A percentile compares a stretch with the other conserved stretches of the same genome.
phyloP scores from a whole-genome alignment of 2,329 filamentous ascomycete genomes.

The Fusarium udum region DNA sequence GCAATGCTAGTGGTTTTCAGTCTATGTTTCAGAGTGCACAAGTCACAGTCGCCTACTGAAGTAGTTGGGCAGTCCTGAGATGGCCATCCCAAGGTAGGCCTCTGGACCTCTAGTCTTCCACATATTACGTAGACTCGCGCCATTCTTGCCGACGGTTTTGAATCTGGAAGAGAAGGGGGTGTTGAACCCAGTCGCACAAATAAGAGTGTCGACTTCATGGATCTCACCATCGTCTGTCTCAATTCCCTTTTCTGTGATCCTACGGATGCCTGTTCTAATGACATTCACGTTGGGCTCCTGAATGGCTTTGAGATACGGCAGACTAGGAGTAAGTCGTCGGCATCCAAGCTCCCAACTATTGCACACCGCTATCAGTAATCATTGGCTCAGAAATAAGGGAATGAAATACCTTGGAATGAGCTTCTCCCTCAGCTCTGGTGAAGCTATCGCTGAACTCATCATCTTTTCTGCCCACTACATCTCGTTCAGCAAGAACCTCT shows the following conservation, averaged over 20 bases:
- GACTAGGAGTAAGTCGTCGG: not conserved
- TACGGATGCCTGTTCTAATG: not conserved
- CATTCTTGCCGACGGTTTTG: not conserved
- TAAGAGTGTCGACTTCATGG: not conserved
- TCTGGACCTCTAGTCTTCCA: conserved; percentile 5
- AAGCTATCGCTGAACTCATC: not conserved
- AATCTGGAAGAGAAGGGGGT: not conserved
- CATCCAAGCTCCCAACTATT: not conserved
- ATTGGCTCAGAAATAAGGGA: rapidly evolving
- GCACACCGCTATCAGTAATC: not conserved
- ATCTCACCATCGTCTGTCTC: not conserved
- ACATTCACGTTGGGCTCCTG: not conserved
- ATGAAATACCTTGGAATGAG: not conserved
- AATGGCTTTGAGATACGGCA: not conserved
- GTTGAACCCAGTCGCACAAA: conserved; percentile 2
- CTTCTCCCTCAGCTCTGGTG: not conserved
- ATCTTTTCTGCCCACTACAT: not conserved
- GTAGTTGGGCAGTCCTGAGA: not conserved
- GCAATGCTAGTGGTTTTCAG: not conserved
- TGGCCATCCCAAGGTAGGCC: not conserved
- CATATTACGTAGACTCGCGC: not conserved
- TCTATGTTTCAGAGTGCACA: rapidly evolving
- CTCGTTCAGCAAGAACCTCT: rapidly evolving
- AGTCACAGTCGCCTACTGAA: not conserved
- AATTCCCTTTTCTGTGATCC: not conserved